A percentile compares a stretch with the other conserved stretches of the same genome.
Conservation (phyloP, 208 protist species). For the Naegleria gruberi region DNA sequence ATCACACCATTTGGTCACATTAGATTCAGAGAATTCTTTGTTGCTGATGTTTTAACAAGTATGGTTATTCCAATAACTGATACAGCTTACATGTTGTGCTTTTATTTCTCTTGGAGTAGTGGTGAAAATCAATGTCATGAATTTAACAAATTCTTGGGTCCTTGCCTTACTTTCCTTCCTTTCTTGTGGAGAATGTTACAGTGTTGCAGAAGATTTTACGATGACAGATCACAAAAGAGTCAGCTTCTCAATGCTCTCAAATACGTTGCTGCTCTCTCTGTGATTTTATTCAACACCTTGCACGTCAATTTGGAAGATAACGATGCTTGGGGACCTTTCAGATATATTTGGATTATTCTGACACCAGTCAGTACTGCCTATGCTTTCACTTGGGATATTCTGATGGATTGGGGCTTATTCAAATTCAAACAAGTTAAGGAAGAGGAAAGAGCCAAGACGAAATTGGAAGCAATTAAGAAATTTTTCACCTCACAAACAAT, state of each 20-base stretch:
- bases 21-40: constrained; percentile 19
- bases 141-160: neutral
- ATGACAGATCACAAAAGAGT: neutral
- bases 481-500: neutral
- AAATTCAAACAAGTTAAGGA: neutral
- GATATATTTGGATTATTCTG: constrained; percentile 4
- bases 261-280: neutral
- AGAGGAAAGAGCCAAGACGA: neutral
- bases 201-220: constrained; percentile 16
- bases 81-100: constrained; percentile 22
- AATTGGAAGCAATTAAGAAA: neutral
- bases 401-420: constrained; percentile 25
- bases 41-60: constrained; percentile 18
- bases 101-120: constrained; percentile 6
- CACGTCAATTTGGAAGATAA: neutral
- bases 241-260: constrained; percentile 18
- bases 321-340: neutral
- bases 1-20: constrained; percentile 10
- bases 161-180: constrained; percentile 16
- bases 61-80: constrained; percentile 28
- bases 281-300: constrained; percentile 20
- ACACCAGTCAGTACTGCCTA: neutral
- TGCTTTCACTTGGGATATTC: constrained; percentile 17
- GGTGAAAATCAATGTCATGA: neutral
- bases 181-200: constrained; percentile 15